Conservation (phyloP, 2,329 filamentous ascomycete genomes). For the Coleophoma cylindrospora region DNA sequence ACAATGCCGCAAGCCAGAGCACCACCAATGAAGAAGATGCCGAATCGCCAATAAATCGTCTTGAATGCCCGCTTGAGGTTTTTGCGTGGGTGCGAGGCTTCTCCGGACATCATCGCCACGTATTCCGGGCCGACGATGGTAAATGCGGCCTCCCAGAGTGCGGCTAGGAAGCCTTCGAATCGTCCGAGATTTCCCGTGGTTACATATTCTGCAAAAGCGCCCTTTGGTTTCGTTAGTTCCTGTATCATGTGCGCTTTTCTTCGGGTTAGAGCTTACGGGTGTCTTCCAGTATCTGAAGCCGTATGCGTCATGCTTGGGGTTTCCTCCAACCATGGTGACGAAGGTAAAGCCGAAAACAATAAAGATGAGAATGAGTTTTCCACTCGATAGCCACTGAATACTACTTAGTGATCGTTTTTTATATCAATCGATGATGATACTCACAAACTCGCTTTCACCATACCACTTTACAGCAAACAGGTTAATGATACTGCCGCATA, state of each 20-base stretch:
- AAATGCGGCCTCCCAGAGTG: slow-evolving; percentile 43
- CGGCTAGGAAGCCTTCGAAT: slow-evolving; percentile 65
- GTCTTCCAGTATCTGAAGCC: slow-evolving; percentile 66
- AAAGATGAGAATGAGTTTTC: slow-evolving; percentile 40
- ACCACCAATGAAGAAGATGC: slow-evolving; percentile 54
- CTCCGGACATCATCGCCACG: slow-evolving; percentile 40
- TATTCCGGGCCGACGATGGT: slow-evolving; percentile 51
- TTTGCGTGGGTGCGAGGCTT: slow-evolving; percentile 45
- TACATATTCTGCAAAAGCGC: slow-evolving; percentile 56
- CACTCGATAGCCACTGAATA: slow-evolving; percentile 40
- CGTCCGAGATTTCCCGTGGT: slow-evolving; percentile 59
- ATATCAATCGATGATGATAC: not conserved
- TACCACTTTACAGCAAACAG: slow-evolving; percentile 61
- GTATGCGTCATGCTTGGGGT: slow-evolving; percentile 62
- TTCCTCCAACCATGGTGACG: slow-evolving; percentile 66
- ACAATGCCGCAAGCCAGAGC: slow-evolving; percentile 49
- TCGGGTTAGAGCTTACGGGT: slow-evolving; percentile 25
- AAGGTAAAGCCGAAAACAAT: slow-evolving; percentile 58
- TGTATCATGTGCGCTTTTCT: no score
- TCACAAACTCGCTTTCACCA: slow-evolving; percentile 64
- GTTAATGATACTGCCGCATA: slow-evolving; percentile 45
- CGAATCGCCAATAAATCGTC: slow-evolving; percentile 56
- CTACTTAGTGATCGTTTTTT: no score
- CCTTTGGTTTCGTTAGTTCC: slow-evolving; percentile 39
- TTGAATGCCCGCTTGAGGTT: slow-evolving; percentile 54